A percentile compares a stretch with the other conserved stretches of the same genome.
These are phyloP conservation scores for Solanum verrucosum DNA, from an alignment of 257 asterid genomes.

Conservation along the genomic window DNA sequence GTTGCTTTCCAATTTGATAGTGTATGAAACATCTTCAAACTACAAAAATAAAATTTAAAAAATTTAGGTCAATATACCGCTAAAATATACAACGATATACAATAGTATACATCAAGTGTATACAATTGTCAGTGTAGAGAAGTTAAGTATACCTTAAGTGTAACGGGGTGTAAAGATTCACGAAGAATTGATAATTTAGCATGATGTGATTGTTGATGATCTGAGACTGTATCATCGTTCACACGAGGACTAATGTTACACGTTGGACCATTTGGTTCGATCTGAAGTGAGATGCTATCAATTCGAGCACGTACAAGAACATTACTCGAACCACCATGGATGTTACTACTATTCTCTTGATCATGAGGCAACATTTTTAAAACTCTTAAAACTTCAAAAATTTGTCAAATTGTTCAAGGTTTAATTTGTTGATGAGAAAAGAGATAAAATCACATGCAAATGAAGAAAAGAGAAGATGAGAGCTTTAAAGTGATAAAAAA, in stretches of 20 bases:
- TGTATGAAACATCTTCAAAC: conserved; percentile 74
- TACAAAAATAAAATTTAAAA: conserved; percentile 1
- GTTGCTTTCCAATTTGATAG: conserved; percentile 19
- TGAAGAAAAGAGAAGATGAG: not conserved
- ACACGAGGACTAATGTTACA: conserved; percentile 36
- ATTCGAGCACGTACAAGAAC: conserved; percentile 9
- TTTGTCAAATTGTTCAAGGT: not conserved
- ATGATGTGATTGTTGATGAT: conserved; percentile 5
- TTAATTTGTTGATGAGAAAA: not conserved
- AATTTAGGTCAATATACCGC: not conserved
- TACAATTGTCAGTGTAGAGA: not conserved
- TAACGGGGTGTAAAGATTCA: conserved; percentile 38
- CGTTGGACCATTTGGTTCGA: conserved; percentile 34
- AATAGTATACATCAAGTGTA: not conserved
- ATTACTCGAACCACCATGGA: conserved; percentile 17
- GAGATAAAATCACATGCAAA: conserved; percentile 28
- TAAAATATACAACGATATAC: not conserved
- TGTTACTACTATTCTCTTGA: conserved; percentile 30
- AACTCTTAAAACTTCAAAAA: not conserved
- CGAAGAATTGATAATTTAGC: conserved; percentile 35
- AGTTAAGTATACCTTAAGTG: conserved; percentile 43
- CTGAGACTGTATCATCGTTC: conserved; percentile 4
- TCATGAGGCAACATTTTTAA: conserved; percentile 62
- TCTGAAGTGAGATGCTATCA: conserved; percentile 21
- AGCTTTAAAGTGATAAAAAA: conserved; percentile 18